phyloP scores from a whole-genome alignment of 164 flowering plant genomes.

The Magnolia sinica region DNA sequence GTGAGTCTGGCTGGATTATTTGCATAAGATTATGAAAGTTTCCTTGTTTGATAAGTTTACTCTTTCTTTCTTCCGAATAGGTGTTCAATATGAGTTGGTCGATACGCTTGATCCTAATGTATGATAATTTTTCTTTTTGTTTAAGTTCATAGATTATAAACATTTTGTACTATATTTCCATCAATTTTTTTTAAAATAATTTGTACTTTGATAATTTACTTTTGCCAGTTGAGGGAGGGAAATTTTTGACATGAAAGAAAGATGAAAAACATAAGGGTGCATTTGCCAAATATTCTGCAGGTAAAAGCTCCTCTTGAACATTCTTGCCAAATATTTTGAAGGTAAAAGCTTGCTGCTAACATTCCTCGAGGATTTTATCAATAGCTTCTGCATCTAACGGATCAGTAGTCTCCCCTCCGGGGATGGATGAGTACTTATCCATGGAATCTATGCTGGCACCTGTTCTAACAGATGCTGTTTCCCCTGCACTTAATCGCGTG shows the following conservation, averaged over 20 bases:
- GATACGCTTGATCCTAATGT: not conserved
- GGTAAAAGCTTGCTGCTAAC: conserved; percentile 38
- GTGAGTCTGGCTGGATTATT: not conserved
- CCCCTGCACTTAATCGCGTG: conserved; percentile 35
- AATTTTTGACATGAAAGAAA: too few relatives aligned
- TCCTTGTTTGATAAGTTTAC: not conserved
- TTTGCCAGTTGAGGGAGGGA: too few relatives aligned
- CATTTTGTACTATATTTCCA: too few relatives aligned
- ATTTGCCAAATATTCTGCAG: too few relatives aligned
- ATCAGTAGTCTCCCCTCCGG: not conserved
- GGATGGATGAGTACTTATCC: not conserved
- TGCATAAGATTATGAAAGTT: not conserved
- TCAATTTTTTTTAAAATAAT: too few relatives aligned
- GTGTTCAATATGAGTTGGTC: not conserved
- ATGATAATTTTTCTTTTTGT: not conserved
- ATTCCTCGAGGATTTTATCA: conserved; percentile 18
- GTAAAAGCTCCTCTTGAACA: conserved; percentile 85
- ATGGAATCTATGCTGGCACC: conserved; percentile 21
- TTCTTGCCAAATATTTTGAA: conserved; percentile 83
- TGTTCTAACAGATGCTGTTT: conserved; percentile 41
- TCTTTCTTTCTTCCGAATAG: not conserved
- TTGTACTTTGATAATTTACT: too few relatives aligned
- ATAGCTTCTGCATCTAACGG: conserved; percentile 15
- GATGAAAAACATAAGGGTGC: too few relatives aligned
- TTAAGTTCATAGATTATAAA: too few relatives aligned